Percentiles rank a stretch among this genome's conserved stretches.
Evolutionary conservation across 805 yeast species (phyloP).

Genomic region (Yarrowia divulgata): DNA sequence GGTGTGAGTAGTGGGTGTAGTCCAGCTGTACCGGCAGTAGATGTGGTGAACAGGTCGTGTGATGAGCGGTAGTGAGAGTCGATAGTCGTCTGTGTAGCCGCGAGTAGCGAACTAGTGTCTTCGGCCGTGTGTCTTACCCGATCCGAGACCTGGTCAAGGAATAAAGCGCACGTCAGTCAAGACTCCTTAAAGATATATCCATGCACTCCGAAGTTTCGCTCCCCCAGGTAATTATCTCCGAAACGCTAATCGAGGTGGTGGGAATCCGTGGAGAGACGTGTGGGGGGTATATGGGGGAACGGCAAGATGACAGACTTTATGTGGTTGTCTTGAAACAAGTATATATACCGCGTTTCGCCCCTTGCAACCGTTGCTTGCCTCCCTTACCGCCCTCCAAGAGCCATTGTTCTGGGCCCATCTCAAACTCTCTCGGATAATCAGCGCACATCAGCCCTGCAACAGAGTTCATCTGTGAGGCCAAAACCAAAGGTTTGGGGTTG

Average conservation of each 20-base stretch:
- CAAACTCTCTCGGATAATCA: conserved; percentile 36
- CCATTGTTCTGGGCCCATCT: neutral
- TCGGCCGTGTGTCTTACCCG: conserved; percentile 11
- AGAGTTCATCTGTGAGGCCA: neutral
- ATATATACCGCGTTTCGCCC: neutral
- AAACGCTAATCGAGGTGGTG: conserved; percentile 17
- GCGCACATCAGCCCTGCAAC: conserved; percentile 32
- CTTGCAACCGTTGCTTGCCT: neutral
- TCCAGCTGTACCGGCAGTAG: neutral
- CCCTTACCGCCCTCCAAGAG: neutral
- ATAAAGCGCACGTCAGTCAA: conserved; percentile 32
- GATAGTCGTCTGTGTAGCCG: neutral
- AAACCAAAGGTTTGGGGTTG: conserved; percentile 4
- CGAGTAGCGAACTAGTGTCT: neutral
- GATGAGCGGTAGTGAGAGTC: neutral
- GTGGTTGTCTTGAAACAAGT: neutral
- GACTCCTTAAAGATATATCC: conserved; percentile 35
- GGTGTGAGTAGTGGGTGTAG: neutral
- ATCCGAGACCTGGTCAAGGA: conserved; percentile 32
- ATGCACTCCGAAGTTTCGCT: conserved; percentile 34
- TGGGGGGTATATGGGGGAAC: neutral
- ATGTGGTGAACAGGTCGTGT: neutral
- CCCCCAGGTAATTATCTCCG: conserved; percentile 38
- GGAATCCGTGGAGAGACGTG: neutral
- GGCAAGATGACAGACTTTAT: too few relatives aligned